A percentile compares a stretch with the other conserved stretches of the same genome.
Conservation (phyloP, 805 yeast genomes). For the Saccharomyces paradoxus region DNA sequence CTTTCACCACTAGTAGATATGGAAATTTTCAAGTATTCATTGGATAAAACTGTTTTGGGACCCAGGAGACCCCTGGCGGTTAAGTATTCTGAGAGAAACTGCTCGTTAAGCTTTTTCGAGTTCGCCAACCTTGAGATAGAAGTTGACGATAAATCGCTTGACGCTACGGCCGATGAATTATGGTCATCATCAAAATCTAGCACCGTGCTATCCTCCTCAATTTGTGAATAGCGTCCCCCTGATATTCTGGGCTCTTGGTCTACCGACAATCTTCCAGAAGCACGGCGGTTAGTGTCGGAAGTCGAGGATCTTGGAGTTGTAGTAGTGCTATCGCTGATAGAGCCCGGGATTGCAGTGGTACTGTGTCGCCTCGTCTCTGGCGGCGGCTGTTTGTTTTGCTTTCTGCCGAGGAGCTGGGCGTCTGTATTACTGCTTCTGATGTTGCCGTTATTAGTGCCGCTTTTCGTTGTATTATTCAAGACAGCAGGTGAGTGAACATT, state of each 20-base stretch:
- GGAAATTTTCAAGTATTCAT: conserved; percentile 16
- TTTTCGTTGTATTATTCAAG: neutral
- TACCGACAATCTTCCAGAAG: neutral
- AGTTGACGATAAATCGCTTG: neutral
- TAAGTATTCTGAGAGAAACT: conserved; percentile 17
- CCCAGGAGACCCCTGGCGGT: conserved; percentile 23
- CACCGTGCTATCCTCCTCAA: neutral
- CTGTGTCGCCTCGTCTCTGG: neutral
- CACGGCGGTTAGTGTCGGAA: neutral
- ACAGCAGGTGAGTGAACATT: neutral
- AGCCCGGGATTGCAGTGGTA: neutral
- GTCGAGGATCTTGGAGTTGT: neutral
- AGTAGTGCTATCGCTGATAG: neutral
- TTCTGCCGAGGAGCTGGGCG: neutral
- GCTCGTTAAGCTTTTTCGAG: conserved; percentile 1
- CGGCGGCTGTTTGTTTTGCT: neutral
- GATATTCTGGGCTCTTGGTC: neutral
- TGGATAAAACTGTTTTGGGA: conserved; percentile 13
- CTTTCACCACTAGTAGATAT: conserved; percentile 31
- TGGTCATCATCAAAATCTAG: neutral
- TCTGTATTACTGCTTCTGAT: neutral
- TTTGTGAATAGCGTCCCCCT: neutral
- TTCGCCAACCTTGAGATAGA: neutral
- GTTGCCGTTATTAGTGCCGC: neutral
- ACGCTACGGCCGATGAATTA: neutral